Evolutionary conservation across 2,329 filamentous ascomycete species (phyloP), one percentile per base, ranked within the genome.

Genomic region (Colletotrichum zoysiae): DNA sequence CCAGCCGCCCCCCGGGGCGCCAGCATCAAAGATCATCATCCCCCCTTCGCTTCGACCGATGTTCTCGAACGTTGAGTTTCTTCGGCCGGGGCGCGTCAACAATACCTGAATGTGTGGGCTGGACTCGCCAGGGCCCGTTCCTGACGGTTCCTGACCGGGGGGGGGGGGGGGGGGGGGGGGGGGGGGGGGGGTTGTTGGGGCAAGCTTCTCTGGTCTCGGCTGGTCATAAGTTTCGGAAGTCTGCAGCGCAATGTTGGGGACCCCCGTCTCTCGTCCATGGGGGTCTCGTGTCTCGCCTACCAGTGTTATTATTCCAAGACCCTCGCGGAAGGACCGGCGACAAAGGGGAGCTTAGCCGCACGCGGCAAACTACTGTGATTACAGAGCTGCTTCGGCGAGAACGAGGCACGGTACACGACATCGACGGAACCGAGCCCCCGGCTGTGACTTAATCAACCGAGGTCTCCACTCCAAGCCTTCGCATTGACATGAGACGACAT

Each of bases 401-500:
- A 62, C 26, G 14, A 53, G 26, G 5, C 26, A 33, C 26, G 50
- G 33, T 46, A 51, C 58, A 38, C 33, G n/a, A n/a, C 33, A 51
- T 50, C 23, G 33, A 9, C 33, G 5, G 35, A 16, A 38, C 55
- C n/a, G 42, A 23, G 23, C 40, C 60, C 60, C 35, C n/a, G 33
- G 46, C n/a, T 14, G 59, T 62, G 20, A 44, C 48, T 63, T 63
- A 23, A 35, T n/a, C 18, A 33, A 26, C 33, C 5, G 55, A 58
- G 57, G 58, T 69, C 56, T 59, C 69, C 65, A 44, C 65, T 44
- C 3, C 35, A 26, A 67, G 11, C 23, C 55, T 71, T 58, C 30
- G 14, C 55, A 60, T 56, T 50, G 69, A 71, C 59, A 71, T 71
- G 55, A 71, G 69, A 69, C 65, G 69, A 71, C 46, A 12, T n/a